Evolutionary conservation across 805 yeast genomes (phyloP).

Genomic region (Kuraishia ogatae): DNA sequence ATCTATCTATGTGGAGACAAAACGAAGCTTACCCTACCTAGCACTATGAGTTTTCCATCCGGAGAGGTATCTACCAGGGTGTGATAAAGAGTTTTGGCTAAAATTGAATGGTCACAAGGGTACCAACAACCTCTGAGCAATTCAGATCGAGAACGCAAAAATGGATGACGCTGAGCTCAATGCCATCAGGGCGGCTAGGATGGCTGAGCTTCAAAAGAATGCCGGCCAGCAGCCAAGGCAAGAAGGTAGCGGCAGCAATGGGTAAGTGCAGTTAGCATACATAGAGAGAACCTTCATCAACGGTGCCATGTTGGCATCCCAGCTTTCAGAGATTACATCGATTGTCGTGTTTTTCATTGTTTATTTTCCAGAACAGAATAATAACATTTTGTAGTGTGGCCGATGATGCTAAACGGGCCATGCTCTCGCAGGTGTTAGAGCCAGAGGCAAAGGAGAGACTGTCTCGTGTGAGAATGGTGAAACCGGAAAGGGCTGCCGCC

Average conservation of each 20-base stretch:
- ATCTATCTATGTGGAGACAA: neutral
- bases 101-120: neutral
- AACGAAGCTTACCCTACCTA: neutral
- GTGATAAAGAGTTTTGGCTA: neutral
- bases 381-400: neutral
- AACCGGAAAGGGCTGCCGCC: slow-evolving; percentile 84
- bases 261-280: neutral
- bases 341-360: no score
- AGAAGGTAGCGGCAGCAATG: neutral
- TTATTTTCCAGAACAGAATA: no score
- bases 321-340: no score
- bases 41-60: neutral
- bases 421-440: slow-evolving; percentile 63
- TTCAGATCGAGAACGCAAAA: neutral
- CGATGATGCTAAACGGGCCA: slow-evolving; percentile 15
- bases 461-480: slow-evolving; percentile 77
- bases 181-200: slow-evolving; percentile 89
- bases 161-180: slow-evolving; percentile 87
- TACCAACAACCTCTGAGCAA: no score
- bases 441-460: slow-evolving; percentile 83
- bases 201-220: slow-evolving; percentile 69
- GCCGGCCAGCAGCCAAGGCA: slow-evolving; percentile 19
- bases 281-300: no score
- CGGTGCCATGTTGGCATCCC: no score
- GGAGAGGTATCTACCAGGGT: neutral